Evolutionary conservation across 2,329 filamentous ascomycete species (phyloP).

Genomic region (Diaporthe sp.): DNA sequence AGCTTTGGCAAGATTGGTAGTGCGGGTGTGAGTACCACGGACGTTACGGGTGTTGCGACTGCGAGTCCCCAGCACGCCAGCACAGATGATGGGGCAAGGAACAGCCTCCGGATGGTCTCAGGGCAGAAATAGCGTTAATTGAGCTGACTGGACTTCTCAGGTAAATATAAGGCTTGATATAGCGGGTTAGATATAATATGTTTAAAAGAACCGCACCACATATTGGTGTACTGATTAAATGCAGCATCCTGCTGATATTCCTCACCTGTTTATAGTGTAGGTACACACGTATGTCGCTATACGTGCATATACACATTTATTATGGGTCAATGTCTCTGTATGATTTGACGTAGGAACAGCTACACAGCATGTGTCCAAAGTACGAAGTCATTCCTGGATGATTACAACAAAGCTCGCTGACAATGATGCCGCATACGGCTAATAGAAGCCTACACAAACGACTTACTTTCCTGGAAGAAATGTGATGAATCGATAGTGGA

Average conservation of each 20-base stretch:
- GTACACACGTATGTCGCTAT: too few relatives aligned
- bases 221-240: not conserved
- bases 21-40: constrained; percentile 51
- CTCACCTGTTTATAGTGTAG: not conserved
- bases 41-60: constrained; percentile 39
- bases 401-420: not conserved
- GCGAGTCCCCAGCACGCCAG: constrained; percentile 35
- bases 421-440: not conserved
- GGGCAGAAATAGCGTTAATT: not conserved
- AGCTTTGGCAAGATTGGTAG: constrained; percentile 52
- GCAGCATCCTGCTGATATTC: not conserved
- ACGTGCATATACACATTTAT: too few relatives aligned
- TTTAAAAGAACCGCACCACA: not conserved
- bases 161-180: not conserved
- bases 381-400: not conserved
- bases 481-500: too few relatives aligned
- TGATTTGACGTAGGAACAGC: not conserved
- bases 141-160: not conserved
- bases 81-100: constrained; percentile 38
- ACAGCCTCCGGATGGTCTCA: constrained; percentile 17
- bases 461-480: not conserved
- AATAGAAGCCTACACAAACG: not conserved
- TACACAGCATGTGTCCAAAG: not conserved
- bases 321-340: not conserved
- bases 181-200: not conserved